These are phyloP conservation scores for Calonectria pseudoreteaudii DNA, from an alignment of 2,329 filamentous ascomycete species.

Conservation along the genomic window DNA sequence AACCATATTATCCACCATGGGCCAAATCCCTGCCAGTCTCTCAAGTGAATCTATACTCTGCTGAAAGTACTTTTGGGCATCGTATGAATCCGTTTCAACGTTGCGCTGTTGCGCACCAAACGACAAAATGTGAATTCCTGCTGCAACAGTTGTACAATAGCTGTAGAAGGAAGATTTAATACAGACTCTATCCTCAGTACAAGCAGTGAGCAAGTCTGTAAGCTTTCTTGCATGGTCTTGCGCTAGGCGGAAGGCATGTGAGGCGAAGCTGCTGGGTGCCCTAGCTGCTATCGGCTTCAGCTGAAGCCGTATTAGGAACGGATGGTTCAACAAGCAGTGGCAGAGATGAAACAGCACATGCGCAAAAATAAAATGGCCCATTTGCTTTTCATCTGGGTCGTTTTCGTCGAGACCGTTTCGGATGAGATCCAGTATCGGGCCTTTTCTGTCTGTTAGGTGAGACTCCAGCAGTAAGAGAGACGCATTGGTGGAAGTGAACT, in stretches of 20 bases:
- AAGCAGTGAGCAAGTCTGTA: slow-evolving; percentile 11
- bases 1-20: slow-evolving; percentile 26
- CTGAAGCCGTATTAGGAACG: slow-evolving; percentile 60
- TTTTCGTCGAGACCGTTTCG: slow-evolving; percentile 11
- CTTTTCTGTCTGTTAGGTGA: slow-evolving; percentile 9
- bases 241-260: not conserved
- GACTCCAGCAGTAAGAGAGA: slow-evolving; percentile 26
- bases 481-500: slow-evolving; percentile 25
- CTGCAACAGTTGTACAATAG: slow-evolving; percentile 25
- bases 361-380: slow-evolving; percentile 28
- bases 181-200: slow-evolving; percentile 1
- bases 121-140: slow-evolving; percentile 27
- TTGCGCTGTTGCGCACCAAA: slow-evolving; percentile 16
- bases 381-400: slow-evolving; percentile 9
- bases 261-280: slow-evolving; percentile 20
- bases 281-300: slow-evolving; percentile 38
- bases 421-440: slow-evolving; percentile 17
- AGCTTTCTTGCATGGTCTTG: slow-evolving; percentile 22
- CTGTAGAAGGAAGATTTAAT: slow-evolving; percentile 27
- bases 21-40: slow-evolving; percentile 18
- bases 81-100: slow-evolving; percentile 15
- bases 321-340: slow-evolving; percentile 63
- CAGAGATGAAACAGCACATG: slow-evolving; percentile 31
- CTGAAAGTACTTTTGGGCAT: slow-evolving; percentile 17
- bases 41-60: slow-evolving; percentile 8